phyloP scores from a whole-genome alignment of 352 stramenopile species.

The Aphanomyces astaci region DNA sequence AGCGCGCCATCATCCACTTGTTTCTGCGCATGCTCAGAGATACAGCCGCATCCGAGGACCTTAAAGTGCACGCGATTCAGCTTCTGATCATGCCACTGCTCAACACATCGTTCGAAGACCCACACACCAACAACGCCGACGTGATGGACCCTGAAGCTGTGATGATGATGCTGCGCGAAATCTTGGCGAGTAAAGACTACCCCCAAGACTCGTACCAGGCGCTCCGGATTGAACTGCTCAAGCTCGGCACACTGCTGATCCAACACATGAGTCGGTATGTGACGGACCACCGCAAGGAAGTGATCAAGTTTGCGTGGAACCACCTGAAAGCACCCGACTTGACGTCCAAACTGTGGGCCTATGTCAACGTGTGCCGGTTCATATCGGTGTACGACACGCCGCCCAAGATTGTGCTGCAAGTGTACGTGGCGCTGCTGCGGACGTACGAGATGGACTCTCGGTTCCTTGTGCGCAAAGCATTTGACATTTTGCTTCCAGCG shows the following conservation, averaged over 20 bases:
- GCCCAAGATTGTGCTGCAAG: conserved; percentile 95
- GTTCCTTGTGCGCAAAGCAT: conserved; percentile 89
- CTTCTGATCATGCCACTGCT: conserved; percentile 93
- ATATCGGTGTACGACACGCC: conserved; percentile 95
- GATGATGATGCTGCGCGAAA: conserved; percentile 84
- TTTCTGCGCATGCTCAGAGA: conserved; percentile 85
- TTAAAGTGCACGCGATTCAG: conserved; percentile 91
- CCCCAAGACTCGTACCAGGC: conserved; percentile 60
- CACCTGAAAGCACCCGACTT: conserved; percentile 93
- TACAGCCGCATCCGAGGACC: conserved; percentile 55
- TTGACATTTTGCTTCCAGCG: conserved; percentile 94
- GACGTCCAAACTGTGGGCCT: conserved; percentile 95
- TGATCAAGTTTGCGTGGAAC: conserved; percentile 99
- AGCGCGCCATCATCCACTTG: conserved; percentile 80
- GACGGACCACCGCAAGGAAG: conserved; percentile 90
- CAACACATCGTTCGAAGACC: conserved; percentile 76
- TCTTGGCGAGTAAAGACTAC: conserved; percentile 78
- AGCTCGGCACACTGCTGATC: conserved; percentile 93
- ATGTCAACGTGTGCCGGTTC: conserved; percentile 96
- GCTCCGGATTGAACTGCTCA: conserved; percentile 88
- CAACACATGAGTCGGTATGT: conserved; percentile 92
- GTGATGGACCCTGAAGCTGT: conserved; percentile 82
- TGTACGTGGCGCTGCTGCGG: conserved; percentile 92
- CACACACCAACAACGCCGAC: conserved; percentile 60
- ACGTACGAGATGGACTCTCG: conserved; percentile 92